These are phyloP conservation scores for Alnus rubra DNA, from an alignment of 306 rosid genomes.

Conservation along the genomic window DNA sequence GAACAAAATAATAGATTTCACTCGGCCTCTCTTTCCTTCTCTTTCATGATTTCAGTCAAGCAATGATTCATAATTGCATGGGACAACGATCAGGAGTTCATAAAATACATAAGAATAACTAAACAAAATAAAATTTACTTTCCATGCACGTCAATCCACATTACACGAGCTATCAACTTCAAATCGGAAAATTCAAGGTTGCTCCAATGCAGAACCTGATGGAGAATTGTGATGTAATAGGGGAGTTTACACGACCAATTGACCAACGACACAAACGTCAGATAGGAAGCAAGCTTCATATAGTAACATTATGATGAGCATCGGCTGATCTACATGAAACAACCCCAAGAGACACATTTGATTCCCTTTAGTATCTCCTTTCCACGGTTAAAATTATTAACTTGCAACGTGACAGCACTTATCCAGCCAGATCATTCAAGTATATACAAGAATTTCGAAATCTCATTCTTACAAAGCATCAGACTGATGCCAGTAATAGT, in stretches of 20 bases:
- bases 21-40: no score
- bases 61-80: not conserved
- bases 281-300: not conserved
- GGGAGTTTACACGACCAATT: not conserved
- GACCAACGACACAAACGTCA: not conserved
- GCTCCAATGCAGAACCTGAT: not conserved
- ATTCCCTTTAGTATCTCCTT: not conserved
- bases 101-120: no score
- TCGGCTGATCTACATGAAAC: not conserved
- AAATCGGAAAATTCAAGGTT: no score
- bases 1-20: no score
- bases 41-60: not conserved
- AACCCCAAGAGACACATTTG: not conserved
- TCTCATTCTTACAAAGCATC: not conserved
- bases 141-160: not conserved
- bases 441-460: not conserved
- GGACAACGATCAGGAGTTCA: no score
- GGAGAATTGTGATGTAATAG: not conserved
- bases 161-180: not conserved
- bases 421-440: not conserved
- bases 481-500: not conserved
- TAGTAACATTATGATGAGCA: not conserved
- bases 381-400: no score
- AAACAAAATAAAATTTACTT: no score
- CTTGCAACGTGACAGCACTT: no score